phyloP scores from a whole-genome alignment of 1,284 basidiomycete genomes.

The Malassezia psittaci region DNA sequence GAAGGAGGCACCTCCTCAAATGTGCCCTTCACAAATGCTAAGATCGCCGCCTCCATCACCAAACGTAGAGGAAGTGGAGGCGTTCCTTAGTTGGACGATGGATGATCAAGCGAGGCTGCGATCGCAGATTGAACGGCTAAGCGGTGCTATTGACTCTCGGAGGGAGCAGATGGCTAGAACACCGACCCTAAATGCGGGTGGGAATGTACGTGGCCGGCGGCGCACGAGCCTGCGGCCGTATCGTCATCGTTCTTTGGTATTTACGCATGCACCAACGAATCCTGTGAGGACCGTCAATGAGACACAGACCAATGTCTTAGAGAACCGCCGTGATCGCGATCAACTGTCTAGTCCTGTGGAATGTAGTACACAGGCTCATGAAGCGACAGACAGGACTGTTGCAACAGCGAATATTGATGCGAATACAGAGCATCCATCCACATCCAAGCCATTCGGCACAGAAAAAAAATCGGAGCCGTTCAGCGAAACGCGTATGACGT shows the following conservation, averaged over 20 bases:
- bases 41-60: slow-evolving; percentile 17
- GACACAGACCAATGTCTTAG: too few species aligned
- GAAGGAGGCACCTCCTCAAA: slow-evolving; percentile 26
- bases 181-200: background rate
- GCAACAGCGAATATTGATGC: background rate
- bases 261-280: slow-evolving; percentile 2
- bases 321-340: too few species aligned
- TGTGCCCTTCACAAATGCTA: slow-evolving; percentile 29
- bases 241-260: slow-evolving; percentile 11
- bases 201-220: slow-evolving; percentile 7
- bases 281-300: too few species aligned
- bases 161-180: slow-evolving; percentile 6
- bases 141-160: slow-evolving; percentile 33
- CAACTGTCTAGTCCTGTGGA: too few species aligned
- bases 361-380: too few species aligned
- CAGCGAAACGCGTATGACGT: background rate
- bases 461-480: too few species aligned
- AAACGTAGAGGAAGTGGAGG: background rate
- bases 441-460: too few species aligned
- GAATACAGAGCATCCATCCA: too few species aligned
- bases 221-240: slow-evolving; percentile 13
- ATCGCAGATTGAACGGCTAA: slow-evolving; percentile 38
- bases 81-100: background rate
- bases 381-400: background rate
- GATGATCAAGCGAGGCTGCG: slow-evolving; percentile 26